A percentile compares a stretch with the other conserved stretches of the same genome.
phyloP scores from a whole-genome alignment of 2,329 filamentous ascomycete genomes.

The Ascochyta viciae-villosae region DNA sequence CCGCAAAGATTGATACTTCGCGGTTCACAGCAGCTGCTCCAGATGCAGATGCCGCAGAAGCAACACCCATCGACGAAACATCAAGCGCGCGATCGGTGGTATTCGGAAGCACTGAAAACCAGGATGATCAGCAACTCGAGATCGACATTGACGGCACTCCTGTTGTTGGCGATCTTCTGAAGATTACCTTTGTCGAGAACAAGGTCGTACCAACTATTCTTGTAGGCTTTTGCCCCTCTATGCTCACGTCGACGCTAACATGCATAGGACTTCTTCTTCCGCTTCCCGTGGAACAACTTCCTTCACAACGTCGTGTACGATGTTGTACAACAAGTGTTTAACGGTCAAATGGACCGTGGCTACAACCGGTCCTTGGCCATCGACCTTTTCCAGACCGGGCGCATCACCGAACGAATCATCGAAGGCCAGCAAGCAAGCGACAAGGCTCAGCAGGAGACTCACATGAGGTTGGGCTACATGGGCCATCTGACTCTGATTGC shows the following conservation, averaged over 20 bases:
- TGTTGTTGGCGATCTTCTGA: conserved; percentile 92
- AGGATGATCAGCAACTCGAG: conserved; percentile 56
- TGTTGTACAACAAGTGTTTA: conserved; percentile 98
- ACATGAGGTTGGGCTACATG: conserved; percentile 97
- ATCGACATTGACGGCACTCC: conserved; percentile 69
- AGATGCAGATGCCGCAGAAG: conserved; percentile 43
- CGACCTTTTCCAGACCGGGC: conserved; percentile 88
- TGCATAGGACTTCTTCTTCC: conserved; percentile 92
- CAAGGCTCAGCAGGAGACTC: conserved; percentile 79
- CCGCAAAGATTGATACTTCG: conserved; percentile 37
- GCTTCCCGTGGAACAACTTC: conserved; percentile 99
- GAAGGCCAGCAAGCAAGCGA: conserved; percentile 88
- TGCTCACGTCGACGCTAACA: background rate
- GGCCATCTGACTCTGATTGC: conserved; percentile 96
- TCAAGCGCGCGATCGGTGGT: conserved; percentile 45
- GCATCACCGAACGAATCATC: conserved; percentile 90
- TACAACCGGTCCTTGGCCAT: conserved; percentile 90
- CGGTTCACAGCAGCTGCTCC: conserved; percentile 36
- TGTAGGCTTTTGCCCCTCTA: conserved; percentile 62
- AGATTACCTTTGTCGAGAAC: conserved; percentile 95
- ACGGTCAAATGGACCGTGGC: conserved; percentile 95
- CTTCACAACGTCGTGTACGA: conserved; percentile 99
- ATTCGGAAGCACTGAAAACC: conserved; percentile 42
- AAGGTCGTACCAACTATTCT: conserved; percentile 94
- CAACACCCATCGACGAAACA: conserved; percentile 48